phyloP scores from a whole-genome alignment of 495 filamentous ascomycete genomes.

The Talaromyces nanjingensis region DNA sequence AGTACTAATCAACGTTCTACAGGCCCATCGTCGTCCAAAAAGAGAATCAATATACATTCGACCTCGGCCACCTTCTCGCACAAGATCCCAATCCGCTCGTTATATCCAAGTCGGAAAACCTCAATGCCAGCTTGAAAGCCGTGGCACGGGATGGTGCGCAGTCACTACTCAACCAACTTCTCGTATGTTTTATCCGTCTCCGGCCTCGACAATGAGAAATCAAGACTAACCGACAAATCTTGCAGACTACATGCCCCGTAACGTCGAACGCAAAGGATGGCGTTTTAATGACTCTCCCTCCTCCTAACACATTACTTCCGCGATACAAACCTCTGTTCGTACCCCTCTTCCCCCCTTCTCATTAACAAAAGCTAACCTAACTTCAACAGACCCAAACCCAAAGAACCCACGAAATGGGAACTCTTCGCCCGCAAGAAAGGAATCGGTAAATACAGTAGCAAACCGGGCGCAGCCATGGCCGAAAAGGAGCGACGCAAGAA shows the following conservation, averaged over 20 bases:
- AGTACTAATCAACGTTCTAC: slow-evolving; percentile 1
- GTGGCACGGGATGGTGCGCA: slow-evolving; percentile 83
- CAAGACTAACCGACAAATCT: not conserved
- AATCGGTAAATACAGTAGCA: slow-evolving; percentile 52
- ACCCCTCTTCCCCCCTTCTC: not conserved
- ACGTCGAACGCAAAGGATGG: slow-evolving; percentile 50
- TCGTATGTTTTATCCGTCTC: slow-evolving; percentile 24
- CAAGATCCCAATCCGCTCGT: slow-evolving; percentile 76
- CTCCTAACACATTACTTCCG: slow-evolving; percentile 60
- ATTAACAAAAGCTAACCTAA: not conserved
- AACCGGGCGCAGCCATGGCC: slow-evolving; percentile 32
- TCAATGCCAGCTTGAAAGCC: slow-evolving; percentile 49
- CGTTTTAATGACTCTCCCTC: slow-evolving; percentile 69
- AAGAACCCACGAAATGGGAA: slow-evolving; percentile 86
- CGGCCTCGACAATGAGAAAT: not conserved
- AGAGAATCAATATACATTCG: slow-evolving; percentile 85
- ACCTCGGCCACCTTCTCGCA: slow-evolving; percentile 77
- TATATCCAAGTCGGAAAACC: slow-evolving; percentile 24
- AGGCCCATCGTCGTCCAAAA: slow-evolving; percentile 64
- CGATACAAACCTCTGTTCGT: slow-evolving; percentile 72
- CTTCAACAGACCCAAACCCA: slow-evolving; percentile 48
- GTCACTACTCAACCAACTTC: slow-evolving; percentile 79
- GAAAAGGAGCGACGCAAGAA: slow-evolving; percentile 68
- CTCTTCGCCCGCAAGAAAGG: slow-evolving; percentile 93
- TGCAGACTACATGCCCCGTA: slow-evolving; percentile 64